A percentile compares a stretch with the other conserved stretches of the same genome.
These are phyloP conservation scores for Lasiodiplodia hormozganensis DNA, from an alignment of 2,329 filamentous ascomycete species.

Conservation along the genomic window DNA sequence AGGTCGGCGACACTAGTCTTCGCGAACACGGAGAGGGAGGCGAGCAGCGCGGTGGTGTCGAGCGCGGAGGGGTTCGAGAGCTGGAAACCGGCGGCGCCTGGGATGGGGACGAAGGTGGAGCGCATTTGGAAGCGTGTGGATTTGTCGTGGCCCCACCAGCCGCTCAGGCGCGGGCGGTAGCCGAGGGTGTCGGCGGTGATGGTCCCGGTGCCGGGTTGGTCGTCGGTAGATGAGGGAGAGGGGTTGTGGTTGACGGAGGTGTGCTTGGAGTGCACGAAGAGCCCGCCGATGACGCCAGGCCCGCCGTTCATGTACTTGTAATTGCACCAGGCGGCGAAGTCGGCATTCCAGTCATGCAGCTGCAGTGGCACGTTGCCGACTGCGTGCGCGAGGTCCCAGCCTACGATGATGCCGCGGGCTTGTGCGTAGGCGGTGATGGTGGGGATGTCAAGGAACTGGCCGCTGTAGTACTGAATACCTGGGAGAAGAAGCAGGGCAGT, in stretches of 20 bases:
- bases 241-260: conserved; percentile 58
- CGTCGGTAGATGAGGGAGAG: conserved; percentile 31
- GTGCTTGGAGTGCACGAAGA: conserved; percentile 81
- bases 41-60: conserved; percentile 77
- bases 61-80: conserved; percentile 83
- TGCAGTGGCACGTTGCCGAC: conserved; percentile 81
- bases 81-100: conserved; percentile 82
- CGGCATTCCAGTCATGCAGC: conserved; percentile 88
- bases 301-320: conserved; percentile 95
- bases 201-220: conserved; percentile 37
- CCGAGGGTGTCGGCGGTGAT: conserved; percentile 33
- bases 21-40: conserved; percentile 75
- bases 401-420: conserved; percentile 72
- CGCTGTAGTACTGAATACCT: conserved; percentile 91
- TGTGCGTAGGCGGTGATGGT: conserved; percentile 80
- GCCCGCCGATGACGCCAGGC: conserved; percentile 78
- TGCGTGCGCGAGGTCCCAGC: conserved; percentile 90
- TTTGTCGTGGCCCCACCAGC: conserved; percentile 90
- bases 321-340: conserved; percentile 91
- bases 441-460: conserved; percentile 84
- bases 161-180: conserved; percentile 73
- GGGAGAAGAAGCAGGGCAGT: conserved; percentile 82
- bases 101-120: conserved; percentile 77
- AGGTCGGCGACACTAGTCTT: conserved; percentile 73
- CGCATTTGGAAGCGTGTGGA: conserved; percentile 81